Conservation (phyloP, 2,329 filamentous ascomycete species). For the Fusarium pseudograminearum region DNA sequence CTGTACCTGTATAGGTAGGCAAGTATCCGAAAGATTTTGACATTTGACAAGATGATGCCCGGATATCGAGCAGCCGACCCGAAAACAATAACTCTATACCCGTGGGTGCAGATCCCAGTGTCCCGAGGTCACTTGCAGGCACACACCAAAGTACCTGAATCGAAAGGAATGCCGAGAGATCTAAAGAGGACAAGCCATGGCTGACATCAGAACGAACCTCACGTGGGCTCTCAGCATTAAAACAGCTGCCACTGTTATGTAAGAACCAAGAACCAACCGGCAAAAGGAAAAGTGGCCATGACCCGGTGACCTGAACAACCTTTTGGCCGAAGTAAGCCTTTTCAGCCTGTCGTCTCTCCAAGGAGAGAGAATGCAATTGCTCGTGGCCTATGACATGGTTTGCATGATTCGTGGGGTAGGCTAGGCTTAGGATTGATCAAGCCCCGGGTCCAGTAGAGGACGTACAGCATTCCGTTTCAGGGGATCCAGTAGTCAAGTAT, state of each 20-base stretch:
- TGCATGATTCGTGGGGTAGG: constrained; percentile 33
- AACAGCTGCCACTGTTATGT: constrained; percentile 6
- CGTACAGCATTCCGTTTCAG: constrained; percentile 18
- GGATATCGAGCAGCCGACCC: constrained; percentile 8
- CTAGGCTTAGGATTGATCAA: constrained; percentile 11
- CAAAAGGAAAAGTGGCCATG: constrained; percentile 10
- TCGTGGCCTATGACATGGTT: constrained; percentile 36
- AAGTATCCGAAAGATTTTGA: not conserved
- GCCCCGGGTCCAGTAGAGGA: not conserved
- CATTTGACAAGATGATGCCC: not conserved
- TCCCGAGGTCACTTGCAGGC: constrained; percentile 23
- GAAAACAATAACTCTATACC: not conserved
- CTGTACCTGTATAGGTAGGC: not conserved
- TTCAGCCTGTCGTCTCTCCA: constrained; percentile 1
- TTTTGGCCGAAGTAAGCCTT: constrained; percentile 36
- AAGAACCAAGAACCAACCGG: constrained; percentile 5
- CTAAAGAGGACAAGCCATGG: constrained; percentile 23
- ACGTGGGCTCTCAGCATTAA: constrained; percentile 23
- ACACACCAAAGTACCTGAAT: constrained; percentile 27
- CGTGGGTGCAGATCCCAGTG: constrained; percentile 14
- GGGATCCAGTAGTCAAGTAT: not conserved
- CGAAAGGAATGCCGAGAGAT: constrained; percentile 40
- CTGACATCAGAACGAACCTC: constrained; percentile 36
- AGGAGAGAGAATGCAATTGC: constrained; percentile 16
- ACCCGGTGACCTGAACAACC: constrained; percentile 36